These are phyloP conservation scores for Narthecium ossifragum DNA, from an alignment of 106 monocot genomes.

Conservation along the genomic window DNA sequence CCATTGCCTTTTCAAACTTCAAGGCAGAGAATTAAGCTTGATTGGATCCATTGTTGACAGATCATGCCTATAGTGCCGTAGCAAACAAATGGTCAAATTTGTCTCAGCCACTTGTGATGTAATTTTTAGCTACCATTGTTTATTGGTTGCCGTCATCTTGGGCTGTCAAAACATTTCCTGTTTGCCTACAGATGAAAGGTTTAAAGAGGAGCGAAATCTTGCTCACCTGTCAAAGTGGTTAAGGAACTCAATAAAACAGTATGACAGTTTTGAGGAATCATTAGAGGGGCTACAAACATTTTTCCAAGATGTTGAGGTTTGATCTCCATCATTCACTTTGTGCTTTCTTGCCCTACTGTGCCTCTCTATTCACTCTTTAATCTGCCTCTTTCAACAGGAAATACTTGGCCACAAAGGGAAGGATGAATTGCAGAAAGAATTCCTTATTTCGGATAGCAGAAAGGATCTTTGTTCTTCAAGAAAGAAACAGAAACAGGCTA, in stretches of 20 bases:
- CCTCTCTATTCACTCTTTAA: neutral
- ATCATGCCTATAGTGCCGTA: too few species aligned
- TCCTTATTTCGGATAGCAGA: slow-evolving; percentile 11
- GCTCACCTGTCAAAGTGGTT: slow-evolving; percentile 87
- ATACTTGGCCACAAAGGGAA: slow-evolving; percentile 5
- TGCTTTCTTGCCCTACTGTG: neutral
- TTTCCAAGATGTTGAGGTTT: slow-evolving; percentile 60
- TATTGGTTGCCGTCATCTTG: too few species aligned
- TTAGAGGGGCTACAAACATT: slow-evolving; percentile 53
- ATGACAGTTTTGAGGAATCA: slow-evolving; percentile 59
- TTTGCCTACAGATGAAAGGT: slow-evolving; percentile 89
- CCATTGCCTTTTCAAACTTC: too few species aligned
- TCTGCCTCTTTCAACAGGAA: slow-evolving; percentile 23
- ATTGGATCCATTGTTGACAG: too few species aligned
- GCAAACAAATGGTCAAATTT: too few species aligned
- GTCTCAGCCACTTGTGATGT: too few species aligned
- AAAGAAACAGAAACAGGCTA: slow-evolving; percentile 14
- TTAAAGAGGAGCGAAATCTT: slow-evolving; percentile 68
- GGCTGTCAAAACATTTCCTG: too few species aligned
- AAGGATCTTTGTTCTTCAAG: slow-evolving; percentile 15
- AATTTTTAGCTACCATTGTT: too few species aligned
- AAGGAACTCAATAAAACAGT: slow-evolving; percentile 68
- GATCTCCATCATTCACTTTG: neutral
- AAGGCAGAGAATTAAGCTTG: too few species aligned
- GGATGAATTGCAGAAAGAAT: neutral